phyloP scores from a whole-genome alignment of 495 filamentous ascomycete species.

The Penicillium taxi region DNA sequence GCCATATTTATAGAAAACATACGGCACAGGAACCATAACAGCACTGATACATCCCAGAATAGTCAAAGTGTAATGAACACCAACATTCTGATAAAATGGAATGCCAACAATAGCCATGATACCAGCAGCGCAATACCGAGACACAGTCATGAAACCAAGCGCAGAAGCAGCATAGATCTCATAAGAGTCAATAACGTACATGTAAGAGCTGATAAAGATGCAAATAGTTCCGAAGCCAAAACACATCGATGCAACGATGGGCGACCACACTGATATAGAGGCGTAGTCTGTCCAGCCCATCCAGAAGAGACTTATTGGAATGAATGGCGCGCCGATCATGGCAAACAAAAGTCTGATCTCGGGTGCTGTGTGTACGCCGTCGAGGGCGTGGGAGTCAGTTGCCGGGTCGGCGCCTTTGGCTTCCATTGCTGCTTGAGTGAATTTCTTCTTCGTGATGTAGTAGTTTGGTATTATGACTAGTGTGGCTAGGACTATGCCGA shows the following conservation, averaged over 20 bases:
- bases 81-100: conserved; percentile 46
- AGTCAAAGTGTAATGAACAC: conserved; percentile 49
- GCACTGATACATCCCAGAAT: conserved; percentile 45
- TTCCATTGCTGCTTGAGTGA: conserved; percentile 14
- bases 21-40: conserved; percentile 46
- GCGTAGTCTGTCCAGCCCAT: conserved; percentile 48
- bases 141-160: conserved; percentile 43
- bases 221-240: conserved; percentile 49
- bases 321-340: conserved; percentile 46
- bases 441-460: conserved; percentile 43
- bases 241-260: conserved; percentile 38
- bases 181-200: conserved; percentile 52
- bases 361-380: conserved; percentile 25
- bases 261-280: conserved; percentile 48
- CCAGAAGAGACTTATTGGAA: conserved; percentile 57
- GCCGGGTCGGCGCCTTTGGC: conserved; percentile 4
- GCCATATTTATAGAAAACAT: conserved; percentile 46
- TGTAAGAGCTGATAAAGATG: conserved; percentile 46
- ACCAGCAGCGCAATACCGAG: conserved; percentile 44
- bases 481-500: conserved; percentile 43
- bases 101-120: conserved; percentile 42
- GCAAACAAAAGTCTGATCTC: conserved; percentile 53
- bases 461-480: conserved; percentile 48
- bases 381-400: conserved; percentile 11
- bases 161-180: conserved; percentile 36